phyloP scores from a whole-genome alignment of 2,329 filamentous ascomycete species.

The Basipetospora chlamydospora region DNA sequence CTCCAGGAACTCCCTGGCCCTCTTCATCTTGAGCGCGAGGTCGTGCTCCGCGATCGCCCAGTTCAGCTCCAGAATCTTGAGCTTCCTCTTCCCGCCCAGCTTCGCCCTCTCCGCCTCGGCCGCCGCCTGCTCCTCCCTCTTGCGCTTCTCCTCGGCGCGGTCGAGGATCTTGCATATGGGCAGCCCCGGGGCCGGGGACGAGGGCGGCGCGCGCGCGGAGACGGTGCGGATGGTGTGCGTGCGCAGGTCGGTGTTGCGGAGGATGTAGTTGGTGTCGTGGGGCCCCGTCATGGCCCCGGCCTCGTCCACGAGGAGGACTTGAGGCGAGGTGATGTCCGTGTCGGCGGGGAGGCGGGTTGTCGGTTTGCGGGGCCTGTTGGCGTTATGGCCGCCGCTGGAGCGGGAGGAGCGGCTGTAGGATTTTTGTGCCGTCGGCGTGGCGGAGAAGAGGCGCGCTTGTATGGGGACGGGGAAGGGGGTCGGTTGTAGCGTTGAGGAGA shows the following conservation, averaged over 20 bases:
- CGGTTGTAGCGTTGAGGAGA: not conserved
- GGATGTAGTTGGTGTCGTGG: conserved; percentile 21
- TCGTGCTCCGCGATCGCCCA: conserved; percentile 75
- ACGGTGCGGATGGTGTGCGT: conserved; percentile 27
- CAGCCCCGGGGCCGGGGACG: conserved; percentile 18
- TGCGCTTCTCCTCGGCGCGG: conserved; percentile 34
- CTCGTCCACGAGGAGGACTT: conserved; percentile 26
- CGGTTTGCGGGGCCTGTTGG: not conserved
- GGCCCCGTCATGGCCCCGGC: conserved; percentile 25
- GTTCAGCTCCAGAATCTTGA: conserved; percentile 76
- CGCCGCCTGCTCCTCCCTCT: conserved; percentile 18
- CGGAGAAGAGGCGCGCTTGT: conserved; percentile 3
- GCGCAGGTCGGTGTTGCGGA: conserved; percentile 21
- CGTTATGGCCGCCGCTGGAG: not conserved
- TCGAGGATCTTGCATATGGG: conserved; percentile 55
- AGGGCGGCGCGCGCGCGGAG: conserved; percentile 11
- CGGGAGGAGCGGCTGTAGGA: conserved; percentile 2
- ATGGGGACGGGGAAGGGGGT: not conserved
- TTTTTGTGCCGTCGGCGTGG: not conserved
- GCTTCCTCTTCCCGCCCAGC: conserved; percentile 24
- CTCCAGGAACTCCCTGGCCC: conserved; percentile 51
- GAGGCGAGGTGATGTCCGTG: conserved; percentile 26
- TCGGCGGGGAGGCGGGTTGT: conserved; percentile 20
- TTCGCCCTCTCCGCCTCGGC: conserved; percentile 30
- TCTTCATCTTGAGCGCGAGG: conserved; percentile 53